Conservation (phyloP, 768 basidiomycete species). For the Floccularia luteovirens region DNA sequence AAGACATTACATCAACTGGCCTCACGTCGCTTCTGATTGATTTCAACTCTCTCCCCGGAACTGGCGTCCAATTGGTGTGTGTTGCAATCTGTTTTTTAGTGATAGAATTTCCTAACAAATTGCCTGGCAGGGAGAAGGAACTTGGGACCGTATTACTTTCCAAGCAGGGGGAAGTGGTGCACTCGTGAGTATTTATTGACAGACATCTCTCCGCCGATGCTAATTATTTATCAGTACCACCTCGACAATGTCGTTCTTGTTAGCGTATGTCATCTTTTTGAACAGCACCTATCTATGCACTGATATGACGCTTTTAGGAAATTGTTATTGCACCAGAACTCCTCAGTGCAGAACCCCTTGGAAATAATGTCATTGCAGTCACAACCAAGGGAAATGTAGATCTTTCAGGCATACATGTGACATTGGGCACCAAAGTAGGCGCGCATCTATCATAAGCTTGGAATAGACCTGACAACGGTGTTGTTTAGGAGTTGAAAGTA, state of each 20-base stretch:
- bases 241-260: slow-evolving; percentile 43
- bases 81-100: slow-evolving; percentile 8
- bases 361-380: slow-evolving; percentile 37
- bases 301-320: slow-evolving; percentile 13
- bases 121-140: slow-evolving; percentile 22
- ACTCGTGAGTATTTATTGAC: slow-evolving; percentile 15
- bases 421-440: slow-evolving; percentile 29
- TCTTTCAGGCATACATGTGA: slow-evolving; percentile 26
- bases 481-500: slow-evolving; percentile 11
- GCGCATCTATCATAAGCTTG: too few species aligned
- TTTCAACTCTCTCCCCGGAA: slow-evolving; percentile 38
- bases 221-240: slow-evolving; percentile 25
- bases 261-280: slow-evolving; percentile 16
- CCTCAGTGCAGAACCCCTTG: slow-evolving; percentile 44
- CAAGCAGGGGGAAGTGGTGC: slow-evolving; percentile 41
- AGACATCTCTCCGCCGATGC: not conserved
- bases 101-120: not conserved
- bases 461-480: too few species aligned
- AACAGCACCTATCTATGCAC: not conserved
- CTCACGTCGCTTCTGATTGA: slow-evolving; percentile 40
- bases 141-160: slow-evolving; percentile 43
- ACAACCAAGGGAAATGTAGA: slow-evolving; percentile 41
- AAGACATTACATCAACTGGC: slow-evolving; percentile 21
- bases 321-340: slow-evolving; percentile 40
- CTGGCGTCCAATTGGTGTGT: slow-evolving; percentile 28